Percentiles rank a stretch among this genome's conserved stretches.
Evolutionary conservation across 2,329 filamentous ascomycete genomes (phyloP).

Genomic region (Neurospora sp.): DNA sequence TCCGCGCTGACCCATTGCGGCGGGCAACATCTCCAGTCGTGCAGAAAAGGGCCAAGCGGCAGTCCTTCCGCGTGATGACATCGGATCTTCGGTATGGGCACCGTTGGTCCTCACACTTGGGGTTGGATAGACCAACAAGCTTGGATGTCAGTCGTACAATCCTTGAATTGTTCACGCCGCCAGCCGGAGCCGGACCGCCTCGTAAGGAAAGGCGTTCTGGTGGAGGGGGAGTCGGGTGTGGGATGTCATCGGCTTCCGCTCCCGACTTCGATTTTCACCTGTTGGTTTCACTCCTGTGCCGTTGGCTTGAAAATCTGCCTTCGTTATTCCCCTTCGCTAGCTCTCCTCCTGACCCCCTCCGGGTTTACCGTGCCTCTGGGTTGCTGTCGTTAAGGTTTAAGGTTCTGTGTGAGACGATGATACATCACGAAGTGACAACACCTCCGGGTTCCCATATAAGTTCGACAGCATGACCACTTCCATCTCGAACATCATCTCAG

Average conservation of each 20-base stretch:
- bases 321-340: not conserved
- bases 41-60: not conserved
- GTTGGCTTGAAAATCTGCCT: not conserved
- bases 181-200: not conserved
- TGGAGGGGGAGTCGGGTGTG: not conserved
- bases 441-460: not conserved
- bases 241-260: not conserved
- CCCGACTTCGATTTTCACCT: not conserved
- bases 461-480: not conserved
- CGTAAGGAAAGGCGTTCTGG: not conserved
- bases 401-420: not conserved
- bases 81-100: not conserved
- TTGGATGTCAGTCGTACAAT: not conserved
- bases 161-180: not conserved
- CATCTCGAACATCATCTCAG: not conserved
- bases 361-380: not conserved
- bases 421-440: not conserved
- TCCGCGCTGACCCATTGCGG: not conserved
- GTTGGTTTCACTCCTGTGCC: not conserved
- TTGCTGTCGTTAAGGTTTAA: not conserved
- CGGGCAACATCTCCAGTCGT: not conserved
- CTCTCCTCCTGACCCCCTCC: not conserved
- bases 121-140: not conserved
- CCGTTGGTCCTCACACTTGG: not conserved
- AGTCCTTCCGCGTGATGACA: not conserved